phyloP scores from a whole-genome alignment of 2,329 filamentous ascomycete species.

The Penicillium paneum region DNA sequence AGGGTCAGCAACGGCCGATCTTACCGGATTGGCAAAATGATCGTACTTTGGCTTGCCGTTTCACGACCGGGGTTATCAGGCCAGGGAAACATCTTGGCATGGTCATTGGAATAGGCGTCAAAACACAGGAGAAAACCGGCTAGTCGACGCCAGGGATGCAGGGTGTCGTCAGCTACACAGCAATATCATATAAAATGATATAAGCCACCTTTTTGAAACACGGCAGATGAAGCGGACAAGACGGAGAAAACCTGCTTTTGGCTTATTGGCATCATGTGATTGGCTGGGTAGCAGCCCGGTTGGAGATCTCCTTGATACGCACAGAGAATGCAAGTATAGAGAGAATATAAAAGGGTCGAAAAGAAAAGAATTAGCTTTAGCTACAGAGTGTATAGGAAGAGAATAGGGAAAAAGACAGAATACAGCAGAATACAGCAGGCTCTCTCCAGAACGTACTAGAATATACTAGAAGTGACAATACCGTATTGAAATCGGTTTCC shows the following conservation, averaged over 20 bases:
- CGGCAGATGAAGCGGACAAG: neutral
- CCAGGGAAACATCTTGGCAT: neutral
- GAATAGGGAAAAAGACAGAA: neutral
- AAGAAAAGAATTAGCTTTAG: neutral
- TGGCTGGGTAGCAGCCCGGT: slow-evolving; percentile 22
- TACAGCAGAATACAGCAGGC: neutral
- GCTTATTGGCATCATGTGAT: slow-evolving; percentile 9
- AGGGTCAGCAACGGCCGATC: neutral
- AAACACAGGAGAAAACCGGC: neutral
- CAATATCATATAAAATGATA: neutral
- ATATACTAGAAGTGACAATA: neutral
- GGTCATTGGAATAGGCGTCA: neutral
- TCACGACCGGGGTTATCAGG: neutral
- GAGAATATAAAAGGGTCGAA: neutral
- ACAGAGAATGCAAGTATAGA: neutral
- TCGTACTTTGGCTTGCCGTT: neutral
- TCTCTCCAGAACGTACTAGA: neutral
- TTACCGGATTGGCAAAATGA: neutral
- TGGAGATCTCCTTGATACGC: slow-evolving; percentile 5
- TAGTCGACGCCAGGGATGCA: neutral
- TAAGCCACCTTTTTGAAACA: slow-evolving; percentile 1
- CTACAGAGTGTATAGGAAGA: neutral
- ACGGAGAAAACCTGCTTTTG: slow-evolving; percentile 24
- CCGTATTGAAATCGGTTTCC: neutral
- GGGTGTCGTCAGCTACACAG: slow-evolving; percentile 1